A percentile compares a stretch with the other conserved stretches of the same genome.
Evolutionary conservation across 192 early-diverging fungal genomes (phyloP).

Genomic region (Thamnidium elegans): DNA sequence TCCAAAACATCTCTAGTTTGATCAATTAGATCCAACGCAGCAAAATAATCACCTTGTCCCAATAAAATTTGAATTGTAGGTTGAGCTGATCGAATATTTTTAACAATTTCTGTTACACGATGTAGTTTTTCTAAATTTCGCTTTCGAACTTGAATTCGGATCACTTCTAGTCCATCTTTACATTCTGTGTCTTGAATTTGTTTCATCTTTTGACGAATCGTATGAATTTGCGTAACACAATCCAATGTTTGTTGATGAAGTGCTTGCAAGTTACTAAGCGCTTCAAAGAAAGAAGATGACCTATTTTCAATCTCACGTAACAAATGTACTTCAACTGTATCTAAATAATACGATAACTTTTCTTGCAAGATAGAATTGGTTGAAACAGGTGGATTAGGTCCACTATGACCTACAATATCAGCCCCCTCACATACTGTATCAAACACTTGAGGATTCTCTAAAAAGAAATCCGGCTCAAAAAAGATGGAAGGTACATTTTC

Average conservation of each 20-base stretch:
- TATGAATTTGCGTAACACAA: constrained; percentile 87
- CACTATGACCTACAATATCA: constrained; percentile 48
- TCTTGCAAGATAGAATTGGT: constrained; percentile 82
- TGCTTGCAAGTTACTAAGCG: constrained; percentile 87
- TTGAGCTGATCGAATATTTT: constrained; percentile 74
- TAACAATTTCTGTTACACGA: constrained; percentile 66
- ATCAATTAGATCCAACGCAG: constrained; percentile 85
- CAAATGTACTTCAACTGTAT: constrained; percentile 92
- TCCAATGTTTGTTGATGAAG: constrained; percentile 88
- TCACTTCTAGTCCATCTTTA: constrained; percentile 78
- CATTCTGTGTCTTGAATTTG: constrained; percentile 61
- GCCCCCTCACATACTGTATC: constrained; percentile 75
- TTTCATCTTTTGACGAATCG: constrained; percentile 67
- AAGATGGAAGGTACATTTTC: constrained; percentile 87
- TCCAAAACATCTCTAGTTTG: constrained; percentile 64
- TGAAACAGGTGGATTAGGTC: constrained; percentile 48
- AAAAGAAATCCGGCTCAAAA: constrained; percentile 79
- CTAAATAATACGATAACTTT: constrained; percentile 84
- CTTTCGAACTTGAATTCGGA: constrained; percentile 72
- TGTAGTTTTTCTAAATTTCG: constrained; percentile 70
- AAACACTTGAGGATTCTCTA: constrained; percentile 90
- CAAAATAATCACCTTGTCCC: constrained; percentile 80
- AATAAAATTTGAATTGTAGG: constrained; percentile 83
- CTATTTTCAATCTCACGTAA: constrained; percentile 92
- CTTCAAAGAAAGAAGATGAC: constrained; percentile 95